Conservation (phyloP, 2,329 filamentous ascomycete species). For the Neocucurbitaria cava region DNA sequence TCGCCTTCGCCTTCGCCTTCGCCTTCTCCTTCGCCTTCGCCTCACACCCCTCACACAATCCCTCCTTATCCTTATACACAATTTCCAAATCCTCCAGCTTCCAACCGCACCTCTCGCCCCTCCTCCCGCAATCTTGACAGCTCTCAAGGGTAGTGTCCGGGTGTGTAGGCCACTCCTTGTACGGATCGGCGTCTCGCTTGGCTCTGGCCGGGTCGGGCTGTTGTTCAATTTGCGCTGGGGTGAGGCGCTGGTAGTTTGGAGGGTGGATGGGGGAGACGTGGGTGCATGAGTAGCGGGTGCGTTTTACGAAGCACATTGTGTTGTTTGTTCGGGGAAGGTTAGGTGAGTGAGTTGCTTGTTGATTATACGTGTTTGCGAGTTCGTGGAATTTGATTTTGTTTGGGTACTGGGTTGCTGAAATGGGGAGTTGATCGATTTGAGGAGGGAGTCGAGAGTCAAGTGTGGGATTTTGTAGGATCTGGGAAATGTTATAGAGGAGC, state of each 20-base stretch:
- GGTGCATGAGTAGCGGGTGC: conserved; percentile 13
- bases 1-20: background rate
- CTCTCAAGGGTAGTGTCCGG: background rate
- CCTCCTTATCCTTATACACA: background rate
- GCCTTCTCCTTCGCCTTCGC: background rate
- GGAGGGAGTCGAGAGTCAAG: background rate
- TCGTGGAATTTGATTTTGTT: too few species aligned
- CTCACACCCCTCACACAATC: conserved; percentile 5
- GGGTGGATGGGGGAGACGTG: conserved; percentile 11
- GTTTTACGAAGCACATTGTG: conserved; percentile 11
- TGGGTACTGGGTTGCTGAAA: background rate
- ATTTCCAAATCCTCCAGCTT: conserved; percentile 4
- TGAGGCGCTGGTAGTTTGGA: conserved; percentile 1
- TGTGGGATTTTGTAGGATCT: background rate
- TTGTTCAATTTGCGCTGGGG: background rate
- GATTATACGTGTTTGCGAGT: too few species aligned
- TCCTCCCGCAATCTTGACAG: conserved; percentile 10
- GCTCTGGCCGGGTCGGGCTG: background rate
- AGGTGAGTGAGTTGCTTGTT: background rate
- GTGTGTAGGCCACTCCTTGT: conserved; percentile 13
- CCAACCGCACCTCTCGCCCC: conserved; percentile 7
- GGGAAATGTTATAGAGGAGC: background rate
- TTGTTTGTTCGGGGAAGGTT: background rate
- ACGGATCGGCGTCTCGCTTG: background rate
- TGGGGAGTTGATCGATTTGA: background rate